Percentiles rank a stretch among this genome's conserved stretches.
Evolutionary conservation across 2,329 filamentous ascomycete species (phyloP).

Genomic region (Aspergillus caelatus): DNA sequence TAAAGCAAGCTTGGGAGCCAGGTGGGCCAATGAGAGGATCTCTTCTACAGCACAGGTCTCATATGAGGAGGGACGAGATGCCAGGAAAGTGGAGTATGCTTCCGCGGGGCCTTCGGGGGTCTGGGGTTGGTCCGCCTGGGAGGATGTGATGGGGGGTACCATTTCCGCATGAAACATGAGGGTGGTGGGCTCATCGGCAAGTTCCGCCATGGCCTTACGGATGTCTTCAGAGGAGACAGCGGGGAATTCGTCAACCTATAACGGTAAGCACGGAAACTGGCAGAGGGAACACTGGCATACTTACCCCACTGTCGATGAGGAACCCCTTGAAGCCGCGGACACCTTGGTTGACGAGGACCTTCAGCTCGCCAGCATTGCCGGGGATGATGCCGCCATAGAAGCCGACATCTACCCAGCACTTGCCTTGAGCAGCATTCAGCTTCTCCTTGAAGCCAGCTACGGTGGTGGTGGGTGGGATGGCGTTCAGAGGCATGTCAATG

Average conservation of each 20-base stretch:
- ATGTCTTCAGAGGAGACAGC: slow-evolving; percentile 83
- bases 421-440: slow-evolving; percentile 75
- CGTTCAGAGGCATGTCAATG: slow-evolving; percentile 96
- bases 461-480: slow-evolving; percentile 94
- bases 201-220: slow-evolving; percentile 73
- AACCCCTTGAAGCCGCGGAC: slow-evolving; percentile 98
- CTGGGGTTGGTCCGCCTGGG: slow-evolving; percentile 75
- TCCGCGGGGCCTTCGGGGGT: slow-evolving; percentile 73
- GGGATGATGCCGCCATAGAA: slow-evolving; percentile 96
- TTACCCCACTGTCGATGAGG: slow-evolving; percentile 91
- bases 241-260: slow-evolving; percentile 89
- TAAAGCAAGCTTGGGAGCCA: slow-evolving; percentile 79
- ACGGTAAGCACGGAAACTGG: slow-evolving; percentile 13
- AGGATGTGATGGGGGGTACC: slow-evolving; percentile 82
- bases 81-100: slow-evolving; percentile 86
- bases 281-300: slow-evolving; percentile 36
- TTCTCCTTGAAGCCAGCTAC: slow-evolving; percentile 81
- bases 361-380: slow-evolving; percentile 78
- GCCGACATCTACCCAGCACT: slow-evolving; percentile 98
- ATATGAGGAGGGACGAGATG: slow-evolving; percentile 84
- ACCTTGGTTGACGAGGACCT: slow-evolving; percentile 78
- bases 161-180: slow-evolving; percentile 99
- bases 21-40: slow-evolving; percentile 77
- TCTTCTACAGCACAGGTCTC: slow-evolving; percentile 89
- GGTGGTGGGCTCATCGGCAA: slow-evolving; percentile 81